Base-by-base conservation (phyloP, 306 rosid species). In the Acmispon strigosus region DNA sequence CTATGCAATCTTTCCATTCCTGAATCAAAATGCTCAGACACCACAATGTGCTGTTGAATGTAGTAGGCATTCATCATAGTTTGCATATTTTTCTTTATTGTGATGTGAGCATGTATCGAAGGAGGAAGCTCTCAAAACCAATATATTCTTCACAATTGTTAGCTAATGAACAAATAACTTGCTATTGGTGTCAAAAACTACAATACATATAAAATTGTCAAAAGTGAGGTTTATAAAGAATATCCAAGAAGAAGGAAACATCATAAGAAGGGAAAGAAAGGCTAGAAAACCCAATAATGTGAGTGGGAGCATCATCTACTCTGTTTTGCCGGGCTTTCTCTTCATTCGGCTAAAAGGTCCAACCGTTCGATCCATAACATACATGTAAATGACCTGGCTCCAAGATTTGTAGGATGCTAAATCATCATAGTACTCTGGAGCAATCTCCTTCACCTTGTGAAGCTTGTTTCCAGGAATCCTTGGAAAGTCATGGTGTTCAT, bases 281-380 rank as follows among this genome's bases (percentile, higher is more conserved):
- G 58, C 16, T 52, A 51, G 15, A 13, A 36, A 27, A 13, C 68
- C 10, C 39, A 64, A 63, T 61, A 29, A 50, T 51, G 73, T 41
- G 44, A 19, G 47, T 19, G 59, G 53, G 51, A 66, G 57, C 45
- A 45, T 34, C 78, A 54, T 49, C 88, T 89, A 84, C 64, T 88
- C 88, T 0, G 86, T 37, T 77, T 94, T 90, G 59, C 74, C 81
- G 0, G 79, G 50, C 69, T 84, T 86, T 73, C 98, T 89, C 91
- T 94, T 94, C 88, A 90, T 89, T 79, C 97, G 61, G 86, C 92
- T 90, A 44, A 83, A 94, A 3, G 97, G 98, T 47, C 98, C 98
- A 7, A 89, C 88, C 36, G 97, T 76, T 43, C 82, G 70, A 73
- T 94, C 98, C 89, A 86, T 83, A 62, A 94, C 66, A 63, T 94